Conservation (phyloP, 352 stramenopile species). For the Phytopythium kandeliae region DNA sequence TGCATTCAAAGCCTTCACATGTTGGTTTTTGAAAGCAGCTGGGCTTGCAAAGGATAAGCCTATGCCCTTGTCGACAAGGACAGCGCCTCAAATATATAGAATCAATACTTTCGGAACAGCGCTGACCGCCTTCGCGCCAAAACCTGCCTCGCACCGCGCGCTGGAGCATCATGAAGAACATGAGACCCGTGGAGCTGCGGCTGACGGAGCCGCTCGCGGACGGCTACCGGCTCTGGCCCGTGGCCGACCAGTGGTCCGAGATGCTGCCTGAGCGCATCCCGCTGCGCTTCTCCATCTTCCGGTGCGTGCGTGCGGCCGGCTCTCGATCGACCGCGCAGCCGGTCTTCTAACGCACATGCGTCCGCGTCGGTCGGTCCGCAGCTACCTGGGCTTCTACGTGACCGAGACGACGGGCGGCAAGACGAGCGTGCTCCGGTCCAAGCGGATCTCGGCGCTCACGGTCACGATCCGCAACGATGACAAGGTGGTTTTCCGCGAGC, state of each 20-base stretch:
- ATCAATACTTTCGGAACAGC: no score
- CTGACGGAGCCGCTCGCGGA: conserved; percentile 33
- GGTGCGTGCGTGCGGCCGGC: conserved; percentile 16
- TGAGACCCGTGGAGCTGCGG: conserved; percentile 58
- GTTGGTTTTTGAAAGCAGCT: no score
- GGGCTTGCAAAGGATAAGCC: no score
- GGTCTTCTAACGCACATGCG: no score
- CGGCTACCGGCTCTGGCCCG: conserved; percentile 55
- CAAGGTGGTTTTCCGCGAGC: conserved; percentile 66
- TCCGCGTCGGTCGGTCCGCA: no score
- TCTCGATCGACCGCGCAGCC: not conserved
- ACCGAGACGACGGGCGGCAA: conserved; percentile 54
- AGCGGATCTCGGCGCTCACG: conserved; percentile 37
- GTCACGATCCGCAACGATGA: conserved; percentile 77
- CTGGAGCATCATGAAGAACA: conserved; percentile 41
- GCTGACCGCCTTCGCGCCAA: conserved; percentile 1
- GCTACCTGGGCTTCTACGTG: conserved; percentile 76
- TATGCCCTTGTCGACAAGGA: no score
- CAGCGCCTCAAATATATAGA: no score
- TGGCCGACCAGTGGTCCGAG: conserved; percentile 74
- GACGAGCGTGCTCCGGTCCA: conserved; percentile 51
- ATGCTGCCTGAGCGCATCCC: conserved; percentile 53
- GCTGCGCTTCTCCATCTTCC: conserved; percentile 73
- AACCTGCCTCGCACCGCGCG: no score
- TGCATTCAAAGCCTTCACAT: no score